Evolutionary conservation across 495 filamentous ascomycete species (phyloP).

Genomic region (Penicillium simplicissimum): DNA sequence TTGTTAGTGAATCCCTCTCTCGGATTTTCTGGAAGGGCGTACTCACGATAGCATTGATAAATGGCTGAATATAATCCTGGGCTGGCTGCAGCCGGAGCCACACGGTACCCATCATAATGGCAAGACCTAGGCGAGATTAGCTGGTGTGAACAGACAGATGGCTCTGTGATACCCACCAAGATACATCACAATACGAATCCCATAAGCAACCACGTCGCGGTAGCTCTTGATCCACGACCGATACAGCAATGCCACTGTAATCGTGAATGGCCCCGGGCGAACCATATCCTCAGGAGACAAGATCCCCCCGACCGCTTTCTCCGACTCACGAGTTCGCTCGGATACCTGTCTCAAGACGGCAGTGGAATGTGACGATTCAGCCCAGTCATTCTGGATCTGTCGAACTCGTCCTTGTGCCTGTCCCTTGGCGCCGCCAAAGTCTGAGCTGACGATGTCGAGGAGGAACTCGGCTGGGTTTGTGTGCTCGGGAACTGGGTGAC

Average conservation of each 20-base stretch:
- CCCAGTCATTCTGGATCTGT: constrained; percentile 36
- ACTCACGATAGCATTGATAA: constrained; percentile 71
- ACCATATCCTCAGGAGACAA: constrained; percentile 23
- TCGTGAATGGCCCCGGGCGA: constrained; percentile 23
- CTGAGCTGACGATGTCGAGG: constrained; percentile 72
- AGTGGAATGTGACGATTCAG: constrained; percentile 21
- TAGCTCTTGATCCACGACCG: constrained; percentile 78
- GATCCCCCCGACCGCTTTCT: constrained; percentile 15
- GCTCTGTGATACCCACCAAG: constrained; percentile 46
- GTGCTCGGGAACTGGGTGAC: constrained; percentile 59
- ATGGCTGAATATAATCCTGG: constrained; percentile 71
- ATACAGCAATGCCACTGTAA: constrained; percentile 61
- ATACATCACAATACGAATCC: constrained; percentile 82
- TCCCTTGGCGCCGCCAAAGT: constrained; percentile 58
- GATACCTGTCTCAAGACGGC: constrained; percentile 10
- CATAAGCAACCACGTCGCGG: constrained; percentile 78
- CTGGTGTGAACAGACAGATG: background rate
- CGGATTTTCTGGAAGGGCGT: background rate
- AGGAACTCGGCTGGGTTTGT: constrained; percentile 79
- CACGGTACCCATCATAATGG: constrained; percentile 86
- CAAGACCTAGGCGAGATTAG: constrained; percentile 49
- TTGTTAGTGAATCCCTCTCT: background rate
- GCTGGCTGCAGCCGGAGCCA: constrained; percentile 67
- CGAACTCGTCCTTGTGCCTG: constrained; percentile 33
- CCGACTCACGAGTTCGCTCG: constrained; percentile 13